Percentiles rank a stretch among this genome's conserved stretches.
These are phyloP conservation scores for Malassezia nana DNA, from an alignment of 1,284 basidiomycete genomes.

Conservation along the genomic window DNA sequence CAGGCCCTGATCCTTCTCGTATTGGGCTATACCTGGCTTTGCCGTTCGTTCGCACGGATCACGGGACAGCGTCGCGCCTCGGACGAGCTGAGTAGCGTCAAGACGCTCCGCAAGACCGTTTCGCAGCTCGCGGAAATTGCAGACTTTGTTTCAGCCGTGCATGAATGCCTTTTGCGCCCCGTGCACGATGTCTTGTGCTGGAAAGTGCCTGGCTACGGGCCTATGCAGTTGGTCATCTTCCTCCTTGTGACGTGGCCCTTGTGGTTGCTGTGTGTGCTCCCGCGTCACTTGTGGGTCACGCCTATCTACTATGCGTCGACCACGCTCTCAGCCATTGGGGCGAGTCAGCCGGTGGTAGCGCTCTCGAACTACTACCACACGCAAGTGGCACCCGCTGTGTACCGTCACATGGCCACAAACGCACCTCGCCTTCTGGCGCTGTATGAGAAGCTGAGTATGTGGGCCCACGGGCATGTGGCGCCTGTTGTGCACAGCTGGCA, in stretches of 20 bases:
- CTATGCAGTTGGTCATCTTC: conserved; percentile 30
- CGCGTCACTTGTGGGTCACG: conserved; percentile 19
- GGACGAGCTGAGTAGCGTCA: conserved; percentile 20
- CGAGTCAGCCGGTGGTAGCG: not conserved
- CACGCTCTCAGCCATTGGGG: not conserved
- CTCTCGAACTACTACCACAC: conserved; percentile 6
- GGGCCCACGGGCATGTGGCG: not conserved
- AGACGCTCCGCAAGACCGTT: conserved; percentile 31
- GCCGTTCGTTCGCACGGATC: conserved; percentile 23
- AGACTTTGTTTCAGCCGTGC: conserved; percentile 34
- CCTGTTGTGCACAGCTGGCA: not conserved
- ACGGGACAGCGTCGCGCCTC: conserved; percentile 15
- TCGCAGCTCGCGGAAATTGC: conserved; percentile 35
- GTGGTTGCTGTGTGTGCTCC: conserved; percentile 38
- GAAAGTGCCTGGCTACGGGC: conserved; percentile 24
- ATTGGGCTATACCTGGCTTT: conserved; percentile 27
- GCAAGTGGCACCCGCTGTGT: conserved; percentile 16
- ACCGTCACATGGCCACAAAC: not conserved
- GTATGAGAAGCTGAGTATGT: not conserved
- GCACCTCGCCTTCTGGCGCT: not conserved
- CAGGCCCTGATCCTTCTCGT: conserved; percentile 29
- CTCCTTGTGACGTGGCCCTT: conserved; percentile 40
- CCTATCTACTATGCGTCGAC: conserved; percentile 4
- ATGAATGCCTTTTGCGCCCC: conserved; percentile 26
- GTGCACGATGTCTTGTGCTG: conserved; percentile 26